Base-by-base conservation (phyloP, 2,329 filamentous ascomycete genomes). In the Cladosporium velox region DNA sequence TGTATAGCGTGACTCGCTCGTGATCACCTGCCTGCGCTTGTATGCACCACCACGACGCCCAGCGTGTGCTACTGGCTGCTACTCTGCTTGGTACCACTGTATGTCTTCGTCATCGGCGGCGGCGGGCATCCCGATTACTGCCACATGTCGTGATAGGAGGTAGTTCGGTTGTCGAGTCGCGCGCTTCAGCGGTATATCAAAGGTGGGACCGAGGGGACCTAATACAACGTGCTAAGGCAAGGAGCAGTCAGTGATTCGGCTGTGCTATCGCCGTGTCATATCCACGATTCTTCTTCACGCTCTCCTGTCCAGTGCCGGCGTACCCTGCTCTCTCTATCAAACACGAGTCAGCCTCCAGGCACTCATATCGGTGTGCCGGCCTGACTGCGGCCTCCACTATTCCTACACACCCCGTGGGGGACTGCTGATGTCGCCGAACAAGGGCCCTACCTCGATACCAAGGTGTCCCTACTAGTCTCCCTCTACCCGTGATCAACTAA, bases 321-420 rank as follows among this genome's bases (percentile, higher is more conserved):
- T 47, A 47, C 10, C 41, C 52, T 55, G 52, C 41, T 47, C 41
- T 34, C 41, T 47, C 41, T 34, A 21, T 55, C 52, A 55, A 55
- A n/a, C 52, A 38, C 55, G 55, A 58, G 30, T 58, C 38, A 58
- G 34, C 30, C 55, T 41, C 34, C 34, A 18, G 8, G 38, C 44
- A 21, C 44, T 52, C 28, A 38, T 52, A 38, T 52, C 59, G 59
- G 59, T 62, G 44, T 62, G 30, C 58, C 59, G 59, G 59, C 59
- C 14, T 24, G 41, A 52, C 47, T 41, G 47, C 59, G 59, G 59
- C 14, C 59, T 47, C 44, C 32, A 30, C 58, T 35, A 14, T 24
- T 49, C n/a, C 38, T 47, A 28, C 26, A 60, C 15, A 51, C 38
- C 61, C 61, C 61, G 61, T 64, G 61, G 61, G 59, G 51, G 61